Evolutionary conservation across 2,329 filamentous ascomycete species (phyloP).

Genomic region (Calycina herbarum): DNA sequence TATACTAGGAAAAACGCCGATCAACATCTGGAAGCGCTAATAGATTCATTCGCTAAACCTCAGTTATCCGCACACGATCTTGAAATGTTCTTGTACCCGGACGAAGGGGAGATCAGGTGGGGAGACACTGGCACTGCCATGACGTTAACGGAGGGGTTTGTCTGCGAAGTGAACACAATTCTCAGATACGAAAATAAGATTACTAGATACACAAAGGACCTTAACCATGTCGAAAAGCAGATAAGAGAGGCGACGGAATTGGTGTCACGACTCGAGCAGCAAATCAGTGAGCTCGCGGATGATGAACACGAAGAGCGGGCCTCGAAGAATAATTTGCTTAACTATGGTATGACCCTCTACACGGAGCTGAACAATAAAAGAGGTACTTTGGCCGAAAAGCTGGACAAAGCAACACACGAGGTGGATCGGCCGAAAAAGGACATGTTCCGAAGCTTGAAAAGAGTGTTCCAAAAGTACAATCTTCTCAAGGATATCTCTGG

Average conservation of each 20-base stretch:
- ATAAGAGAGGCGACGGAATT: not conserved
- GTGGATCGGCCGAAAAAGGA: not conserved
- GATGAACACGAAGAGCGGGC: not conserved
- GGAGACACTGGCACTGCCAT: not conserved
- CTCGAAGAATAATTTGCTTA: not conserved
- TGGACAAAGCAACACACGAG: not conserved
- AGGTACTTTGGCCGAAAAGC: not conserved
- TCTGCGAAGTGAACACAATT: constrained; percentile 12
- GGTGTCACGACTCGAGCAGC: not conserved
- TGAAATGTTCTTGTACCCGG: not conserved
- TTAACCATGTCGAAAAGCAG: not conserved
- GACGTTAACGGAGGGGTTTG: not conserved
- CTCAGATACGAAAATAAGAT: constrained; percentile 12
- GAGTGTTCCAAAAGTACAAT: not conserved
- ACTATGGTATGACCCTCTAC: not conserved
- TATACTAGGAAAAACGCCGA: too few relatives aligned
- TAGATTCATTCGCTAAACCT: too few relatives aligned
- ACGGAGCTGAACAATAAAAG: not conserved
- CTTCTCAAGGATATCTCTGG: constrained; percentile 13
- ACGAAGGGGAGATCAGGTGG: not conserved
- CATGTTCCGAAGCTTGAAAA: not conserved
- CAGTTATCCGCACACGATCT: too few relatives aligned
- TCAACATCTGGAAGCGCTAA: too few relatives aligned
- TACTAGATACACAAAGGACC: not conserved
- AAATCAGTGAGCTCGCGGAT: not conserved